phyloP scores from a whole-genome alignment of 2,329 filamentous ascomycete genomes.

The Microcyclospora pomicola region DNA sequence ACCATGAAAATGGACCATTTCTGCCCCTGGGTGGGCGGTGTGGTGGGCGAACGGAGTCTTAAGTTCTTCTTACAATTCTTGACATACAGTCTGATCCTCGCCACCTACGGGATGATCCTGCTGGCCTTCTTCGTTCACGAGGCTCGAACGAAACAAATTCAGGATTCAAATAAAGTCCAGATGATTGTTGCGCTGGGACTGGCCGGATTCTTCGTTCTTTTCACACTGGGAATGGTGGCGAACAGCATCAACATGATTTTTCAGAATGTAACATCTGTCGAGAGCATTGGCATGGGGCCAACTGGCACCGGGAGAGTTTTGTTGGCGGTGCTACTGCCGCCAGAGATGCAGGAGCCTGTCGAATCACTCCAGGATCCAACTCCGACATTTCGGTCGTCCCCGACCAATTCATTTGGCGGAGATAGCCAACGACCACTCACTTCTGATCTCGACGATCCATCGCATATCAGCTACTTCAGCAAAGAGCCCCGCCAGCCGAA shows the following conservation, averaged over 20 bases:
- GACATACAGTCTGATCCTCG: slow-evolving; percentile 57
- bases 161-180: slow-evolving; percentile 34
- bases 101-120: slow-evolving; percentile 48
- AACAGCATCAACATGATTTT: slow-evolving; percentile 58
- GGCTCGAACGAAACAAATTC: not conserved
- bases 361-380: slow-evolving; percentile 2
- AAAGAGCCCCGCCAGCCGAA: slow-evolving; percentile 9
- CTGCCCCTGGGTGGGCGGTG: slow-evolving; percentile 90
- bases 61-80: slow-evolving; percentile 90
- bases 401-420: slow-evolving; percentile 1
- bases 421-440: slow-evolving; percentile 15
- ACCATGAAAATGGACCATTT: slow-evolving; percentile 89
- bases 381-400: slow-evolving; percentile 2
- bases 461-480: slow-evolving; percentile 18
- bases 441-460: slow-evolving; percentile 23
- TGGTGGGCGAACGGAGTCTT: slow-evolving; percentile 65
- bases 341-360: slow-evolving; percentile 14
- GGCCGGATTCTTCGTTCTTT: slow-evolving; percentile 62
- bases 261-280: slow-evolving; percentile 71
- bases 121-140: slow-evolving; percentile 50
- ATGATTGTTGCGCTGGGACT: slow-evolving; percentile 55
- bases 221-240: slow-evolving; percentile 60
- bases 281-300: slow-evolving; percentile 45
- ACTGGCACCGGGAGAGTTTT: slow-evolving; percentile 46
- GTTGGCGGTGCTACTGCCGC: slow-evolving; percentile 59